These are phyloP conservation scores for Acacia confusa DNA, from an alignment of 306 rosid species.

Conservation along the genomic window DNA sequence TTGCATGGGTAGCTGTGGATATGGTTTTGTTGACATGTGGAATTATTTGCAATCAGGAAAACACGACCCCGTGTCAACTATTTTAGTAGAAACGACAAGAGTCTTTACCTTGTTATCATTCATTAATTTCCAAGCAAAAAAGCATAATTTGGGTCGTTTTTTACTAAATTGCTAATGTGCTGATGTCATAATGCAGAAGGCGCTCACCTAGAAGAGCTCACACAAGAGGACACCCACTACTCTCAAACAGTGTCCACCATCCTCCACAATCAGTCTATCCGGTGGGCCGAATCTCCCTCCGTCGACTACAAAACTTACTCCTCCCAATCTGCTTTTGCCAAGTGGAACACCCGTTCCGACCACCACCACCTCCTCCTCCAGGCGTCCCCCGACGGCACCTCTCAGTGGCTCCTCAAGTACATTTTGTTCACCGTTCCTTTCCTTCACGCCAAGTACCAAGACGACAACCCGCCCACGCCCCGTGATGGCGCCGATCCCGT, in stretches of 20 bases:
- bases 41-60: too few species aligned
- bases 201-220: constrained; percentile 49
- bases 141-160: background rate
- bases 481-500: constrained; percentile 21
- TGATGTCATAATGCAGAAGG: constrained; percentile 28
- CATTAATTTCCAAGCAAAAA: background rate
- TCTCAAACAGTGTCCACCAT: constrained; percentile 74
- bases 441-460: constrained; percentile 66
- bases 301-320: constrained; percentile 37
- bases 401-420: constrained; percentile 78
- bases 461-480: constrained; percentile 47
- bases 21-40: too few species aligned
- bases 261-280: constrained; percentile 52
- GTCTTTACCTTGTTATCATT: background rate
- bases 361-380: constrained; percentile 35
- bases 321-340: constrained; percentile 63
- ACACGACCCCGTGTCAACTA: background rate
- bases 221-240: constrained; percentile 76
- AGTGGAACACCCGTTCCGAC: constrained; percentile 37
- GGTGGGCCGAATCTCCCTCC: constrained; percentile 49
- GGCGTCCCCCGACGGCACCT: constrained; percentile 28
- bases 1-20: background rate
- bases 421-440: constrained; percentile 66
- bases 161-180: background rate
- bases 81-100: background rate